Evolutionary conservation across 2,329 filamentous ascomycete genomes (phyloP), one percentile per base, ranked within the genome.

Genomic region (Coniochaeta sp.): DNA sequence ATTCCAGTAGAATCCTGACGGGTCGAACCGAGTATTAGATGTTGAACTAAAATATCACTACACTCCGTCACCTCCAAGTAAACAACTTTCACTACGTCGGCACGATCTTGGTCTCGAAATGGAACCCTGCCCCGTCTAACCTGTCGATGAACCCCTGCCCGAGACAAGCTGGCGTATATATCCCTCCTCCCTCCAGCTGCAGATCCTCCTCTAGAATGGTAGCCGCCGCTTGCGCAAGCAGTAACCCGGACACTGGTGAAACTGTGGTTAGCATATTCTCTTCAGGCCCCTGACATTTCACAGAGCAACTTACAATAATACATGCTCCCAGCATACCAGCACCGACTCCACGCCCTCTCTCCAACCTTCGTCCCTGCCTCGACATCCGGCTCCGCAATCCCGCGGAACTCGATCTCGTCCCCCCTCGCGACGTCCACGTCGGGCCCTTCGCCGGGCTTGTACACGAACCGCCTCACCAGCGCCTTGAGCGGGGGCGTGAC

Each of bases 121-220:
- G 79, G 61, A 91, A 78, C 2, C 86, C 86, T 33, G 72, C 76
- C 30, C 75, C 72, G 31, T 78, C 70, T 35, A 89, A 60, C 13
- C 84, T 74, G 60, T 89, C 80, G 53, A 90, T 71, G 61, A 81
- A 86, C 9, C 74, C 70, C 58, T 85, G 81, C 1, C 87, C 87
- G 2, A 91, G 69, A 51, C 80, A 86, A 0, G 87, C 85, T 1
- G 87, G 83, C 1, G 88, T 91, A 55, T 87, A 80, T 22, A 89
- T 70, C 3, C 87, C 87, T 16, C 87, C 87, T 16, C 87, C 87
- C 1, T 73, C 74, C 12, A 89, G 68, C 31, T 75, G 66, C 12
- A 81, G 68, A 32, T 83, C 75, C 33, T 86, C 83, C 53, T 85
- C 74, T 14, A 90, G 69, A 28, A 91, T 71, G 0, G 82, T 82